Percentiles rank a stretch among this genome's conserved stretches.
phyloP scores from a whole-genome alignment of 148 eudicot species.

The Tetragonia tetragonoides region DNA sequence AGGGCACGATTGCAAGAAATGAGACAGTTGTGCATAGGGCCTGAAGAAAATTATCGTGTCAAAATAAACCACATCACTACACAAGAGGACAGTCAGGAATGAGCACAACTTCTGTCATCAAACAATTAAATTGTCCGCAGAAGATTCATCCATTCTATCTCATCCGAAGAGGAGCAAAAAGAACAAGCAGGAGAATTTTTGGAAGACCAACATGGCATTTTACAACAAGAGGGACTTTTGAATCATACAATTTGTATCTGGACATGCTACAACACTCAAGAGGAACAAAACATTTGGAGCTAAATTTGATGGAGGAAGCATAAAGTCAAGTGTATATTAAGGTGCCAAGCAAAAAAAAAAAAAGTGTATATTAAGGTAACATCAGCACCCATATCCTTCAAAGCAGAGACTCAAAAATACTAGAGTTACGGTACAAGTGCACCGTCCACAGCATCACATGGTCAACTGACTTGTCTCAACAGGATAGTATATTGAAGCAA shows the following conservation, averaged over 20 bases:
- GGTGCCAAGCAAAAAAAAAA: too few species aligned
- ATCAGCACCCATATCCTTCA: not conserved
- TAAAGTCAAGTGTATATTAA: not conserved
- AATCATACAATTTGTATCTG: not conserved
- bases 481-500: not conserved
- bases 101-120: not conserved
- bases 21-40: constrained; percentile 76
- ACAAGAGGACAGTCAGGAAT: not conserved
- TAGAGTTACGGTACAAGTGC: not conserved
- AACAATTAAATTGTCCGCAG: not conserved
- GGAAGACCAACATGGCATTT: not conserved
- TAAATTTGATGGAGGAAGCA: not conserved
- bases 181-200: too few species aligned
- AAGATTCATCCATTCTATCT: too few species aligned
- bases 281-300: not conserved
- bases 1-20: constrained; percentile 72
- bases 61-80: not conserved
- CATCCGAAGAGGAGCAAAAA: too few species aligned
- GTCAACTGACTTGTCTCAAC: not conserved
- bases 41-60: constrained; percentile 39
- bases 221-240: not conserved
- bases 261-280: not conserved
- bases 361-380: not conserved
- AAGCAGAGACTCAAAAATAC: not conserved
- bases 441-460: not conserved